These are phyloP conservation scores for Schizochytrium sp. DNA, from an alignment of 108 stramenopile genomes.

Conservation along the genomic window DNA sequence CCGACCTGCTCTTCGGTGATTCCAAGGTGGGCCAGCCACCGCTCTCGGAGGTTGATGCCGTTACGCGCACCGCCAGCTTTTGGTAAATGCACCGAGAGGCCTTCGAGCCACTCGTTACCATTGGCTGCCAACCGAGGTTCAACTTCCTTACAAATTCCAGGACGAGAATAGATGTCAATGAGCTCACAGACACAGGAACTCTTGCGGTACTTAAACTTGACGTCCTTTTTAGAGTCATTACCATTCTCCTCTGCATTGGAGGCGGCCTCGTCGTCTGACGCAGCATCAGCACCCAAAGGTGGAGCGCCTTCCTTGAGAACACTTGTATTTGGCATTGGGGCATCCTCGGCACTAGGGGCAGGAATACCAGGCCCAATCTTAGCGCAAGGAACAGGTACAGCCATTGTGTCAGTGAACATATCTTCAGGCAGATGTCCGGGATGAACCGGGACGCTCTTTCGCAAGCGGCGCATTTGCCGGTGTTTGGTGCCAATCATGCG, in stretches of 20 bases:
- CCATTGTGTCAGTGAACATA: not conserved
- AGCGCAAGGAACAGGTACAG: constrained; percentile 9
- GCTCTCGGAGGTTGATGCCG: constrained; percentile 37
- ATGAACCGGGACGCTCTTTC: constrained; percentile 17
- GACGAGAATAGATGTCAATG: not conserved
- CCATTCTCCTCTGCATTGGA: not conserved
- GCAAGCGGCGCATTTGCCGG: not conserved
- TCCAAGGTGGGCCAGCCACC: constrained; percentile 34
- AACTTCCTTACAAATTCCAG: constrained; percentile 20
- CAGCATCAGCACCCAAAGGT: not conserved
- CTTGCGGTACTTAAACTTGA: constrained; percentile 12
- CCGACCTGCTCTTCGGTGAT: constrained; percentile 40
- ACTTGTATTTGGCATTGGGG: not conserved
- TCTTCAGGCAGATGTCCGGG: not conserved
- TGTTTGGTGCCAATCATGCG: not conserved
- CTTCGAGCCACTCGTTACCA: constrained; percentile 41
- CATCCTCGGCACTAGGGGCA: not conserved
- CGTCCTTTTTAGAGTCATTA: not conserved
- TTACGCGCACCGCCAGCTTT: not conserved
- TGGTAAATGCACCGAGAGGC: constrained; percentile 14
- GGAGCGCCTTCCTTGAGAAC: not conserved
- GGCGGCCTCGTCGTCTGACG: not conserved
- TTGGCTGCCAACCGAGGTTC: constrained; percentile 2
- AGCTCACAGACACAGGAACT: constrained; percentile 23
- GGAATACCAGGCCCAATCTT: not conserved